Base-by-base conservation (phyloP, 371 early-diverging fungal genomes). In the Parasitella parasitica region DNA sequence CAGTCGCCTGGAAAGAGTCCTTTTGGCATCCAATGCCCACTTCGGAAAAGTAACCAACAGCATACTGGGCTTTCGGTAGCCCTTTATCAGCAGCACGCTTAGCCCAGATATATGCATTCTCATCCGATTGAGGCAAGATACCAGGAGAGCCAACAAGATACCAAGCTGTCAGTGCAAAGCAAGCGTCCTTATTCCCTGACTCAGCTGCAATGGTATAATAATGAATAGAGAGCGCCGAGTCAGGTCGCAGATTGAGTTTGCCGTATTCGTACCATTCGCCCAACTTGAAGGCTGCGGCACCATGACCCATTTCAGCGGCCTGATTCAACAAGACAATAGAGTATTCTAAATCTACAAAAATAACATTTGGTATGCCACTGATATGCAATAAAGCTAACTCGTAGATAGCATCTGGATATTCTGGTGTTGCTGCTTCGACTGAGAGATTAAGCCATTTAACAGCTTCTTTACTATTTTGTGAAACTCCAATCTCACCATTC, bases 81-180 rank as follows among this genome's bases (percentile, higher is more conserved):
- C 89, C 90, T 70, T 90, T 88, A 56, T 94, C 94, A 1, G 96
- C 96, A 1, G 94, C 93, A 35, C 90, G 82, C 53, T 81, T 83
- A 6, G 94, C 93, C 95, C 95, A 96, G 15, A 89, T 64, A 64
- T 91, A 96, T 15, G 96, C 94, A 71, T 94, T 92, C 32, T 83
- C 84, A 68, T 96, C 94, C n/a, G 86, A 88, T 69, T 92, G 93
- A 24, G 84, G 86, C 32, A 96, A 60, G 2, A 93, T 85, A 2
- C 88, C 88, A 4, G 80, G 81, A 5, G 89, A 88, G 3, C 96
- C 96, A 0, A 94, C 93, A 16, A 96, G 68, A 67, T 94, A 96
- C 94, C 94, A 96, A 36, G 93, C 93, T 1, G 94, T 90, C 35
- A 96, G 72, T 5, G 93, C 93, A 62, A 96, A 88, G 61, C 93